Conservation (phyloP, 768 basidiomycete genomes). For the Grammothele lineata region DNA sequence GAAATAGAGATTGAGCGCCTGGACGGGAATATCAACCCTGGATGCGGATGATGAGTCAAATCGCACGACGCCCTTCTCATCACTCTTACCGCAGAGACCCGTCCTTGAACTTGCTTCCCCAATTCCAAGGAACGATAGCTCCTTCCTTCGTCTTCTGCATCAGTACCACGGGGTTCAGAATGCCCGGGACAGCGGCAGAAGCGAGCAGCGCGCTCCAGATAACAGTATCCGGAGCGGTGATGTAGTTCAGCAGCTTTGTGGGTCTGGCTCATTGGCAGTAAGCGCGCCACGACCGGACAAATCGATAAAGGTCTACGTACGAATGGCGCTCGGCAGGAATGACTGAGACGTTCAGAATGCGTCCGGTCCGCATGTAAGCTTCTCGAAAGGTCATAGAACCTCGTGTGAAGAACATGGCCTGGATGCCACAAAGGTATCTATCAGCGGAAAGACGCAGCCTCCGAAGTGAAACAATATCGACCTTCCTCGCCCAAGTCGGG, state of each 20-base stretch:
- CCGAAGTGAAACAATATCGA: conserved; percentile 24
- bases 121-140: conserved; percentile 84
- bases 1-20: conserved; percentile 84
- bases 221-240: conserved; percentile 90
- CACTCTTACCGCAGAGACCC: conserved; percentile 69
- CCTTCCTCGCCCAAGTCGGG: conserved; percentile 86
- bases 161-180: conserved; percentile 90
- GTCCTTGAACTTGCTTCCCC: conserved; percentile 92
- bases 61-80: neutral
- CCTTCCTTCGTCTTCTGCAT: conserved; percentile 89
- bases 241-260: conserved; percentile 92
- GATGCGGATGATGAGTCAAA: neutral
- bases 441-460: neutral
- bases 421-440: neutral
- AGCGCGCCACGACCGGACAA: neutral
- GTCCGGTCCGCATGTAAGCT: conserved; percentile 88
- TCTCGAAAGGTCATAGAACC: conserved; percentile 96
- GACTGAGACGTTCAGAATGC: conserved; percentile 91
- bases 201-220: conserved; percentile 82
- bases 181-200: conserved; percentile 93
- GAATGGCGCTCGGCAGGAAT: conserved; percentile 89
- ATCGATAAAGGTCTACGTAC: conserved; percentile 42
- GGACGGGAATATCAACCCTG: conserved; percentile 93
- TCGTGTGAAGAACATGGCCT: conserved; percentile 87
- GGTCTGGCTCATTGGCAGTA: conserved; percentile 47